Evolutionary conservation across 176 grass and related monocot genomes (phyloP).

Genomic region (Chloris gayana): DNA sequence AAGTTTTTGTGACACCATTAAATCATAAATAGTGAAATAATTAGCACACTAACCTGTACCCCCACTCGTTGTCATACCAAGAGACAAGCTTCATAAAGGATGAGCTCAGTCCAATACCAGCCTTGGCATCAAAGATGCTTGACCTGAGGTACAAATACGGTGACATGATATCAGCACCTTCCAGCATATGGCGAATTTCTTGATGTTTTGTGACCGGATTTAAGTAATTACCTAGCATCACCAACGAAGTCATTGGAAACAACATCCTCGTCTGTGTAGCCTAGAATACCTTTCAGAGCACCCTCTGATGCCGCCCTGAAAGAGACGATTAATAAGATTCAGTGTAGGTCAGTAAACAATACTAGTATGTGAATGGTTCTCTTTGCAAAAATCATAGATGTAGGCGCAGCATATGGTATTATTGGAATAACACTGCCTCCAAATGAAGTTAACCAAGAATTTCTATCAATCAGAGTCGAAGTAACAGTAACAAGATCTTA

Average conservation of each 20-base stretch:
- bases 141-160: slow-evolving; percentile 57
- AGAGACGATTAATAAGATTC: background rate
- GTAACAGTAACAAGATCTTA: background rate
- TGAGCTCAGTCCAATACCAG: slow-evolving; percentile 85
- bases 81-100: slow-evolving; percentile 98
- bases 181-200: background rate
- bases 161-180: slow-evolving; percentile 1
- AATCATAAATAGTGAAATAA: background rate
- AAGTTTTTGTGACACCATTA: background rate
- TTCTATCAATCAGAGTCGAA: background rate
- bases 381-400: background rate
- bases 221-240: slow-evolving; percentile 66
- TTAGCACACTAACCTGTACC: slow-evolving; percentile 75
- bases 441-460: background rate
- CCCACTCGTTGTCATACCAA: slow-evolving; percentile 99
- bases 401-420: background rate
- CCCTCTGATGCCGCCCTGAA: slow-evolving; percentile 84
- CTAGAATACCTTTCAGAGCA: slow-evolving; percentile 89
- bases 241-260: slow-evolving; percentile 97
- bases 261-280: slow-evolving; percentile 95
- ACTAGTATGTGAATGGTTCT: background rate
- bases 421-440: background rate
- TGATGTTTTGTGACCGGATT: background rate
- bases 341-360: background rate
- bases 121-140: slow-evolving; percentile 99